A percentile compares a stretch with the other conserved stretches of the same genome.
These are phyloP conservation scores for Cadophora sp. DNA, from an alignment of 2,329 filamentous ascomycete species.

Conservation along the genomic window DNA sequence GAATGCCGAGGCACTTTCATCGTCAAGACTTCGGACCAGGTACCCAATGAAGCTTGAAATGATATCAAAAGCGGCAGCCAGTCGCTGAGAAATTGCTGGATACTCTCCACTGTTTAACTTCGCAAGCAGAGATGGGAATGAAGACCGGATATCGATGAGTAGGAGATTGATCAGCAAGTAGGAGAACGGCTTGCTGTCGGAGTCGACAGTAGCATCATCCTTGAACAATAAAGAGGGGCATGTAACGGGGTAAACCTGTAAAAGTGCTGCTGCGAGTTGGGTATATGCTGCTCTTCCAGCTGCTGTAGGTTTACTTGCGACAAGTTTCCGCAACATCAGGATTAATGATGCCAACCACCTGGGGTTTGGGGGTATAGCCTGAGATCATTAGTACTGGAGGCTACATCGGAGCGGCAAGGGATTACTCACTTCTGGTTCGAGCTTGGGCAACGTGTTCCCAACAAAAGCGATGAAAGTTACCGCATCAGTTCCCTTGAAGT, in stretches of 20 bases:
- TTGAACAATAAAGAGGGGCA: constrained; percentile 60
- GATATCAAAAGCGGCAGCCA: constrained; percentile 68
- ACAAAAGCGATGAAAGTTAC: constrained; percentile 65
- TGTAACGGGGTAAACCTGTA: constrained; percentile 59
- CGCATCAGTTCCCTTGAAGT: constrained; percentile 65
- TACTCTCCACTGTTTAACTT: constrained; percentile 64
- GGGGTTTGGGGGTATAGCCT: constrained; percentile 58
- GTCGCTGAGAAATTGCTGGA: constrained; percentile 54
- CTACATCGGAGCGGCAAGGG: background rate
- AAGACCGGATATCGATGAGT: constrained; percentile 69
- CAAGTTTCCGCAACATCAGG: constrained; percentile 58
- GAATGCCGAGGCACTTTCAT: constrained; percentile 47
- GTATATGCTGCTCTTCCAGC: constrained; percentile 64
- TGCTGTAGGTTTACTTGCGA: constrained; percentile 60
- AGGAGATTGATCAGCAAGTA: constrained; percentile 70
- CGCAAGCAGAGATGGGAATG: constrained; percentile 64
- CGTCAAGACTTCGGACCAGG: constrained; percentile 61
- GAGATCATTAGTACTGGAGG: background rate
- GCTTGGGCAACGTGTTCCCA: constrained; percentile 57
- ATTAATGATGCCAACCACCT: constrained; percentile 59
- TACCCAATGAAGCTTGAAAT: constrained; percentile 64
- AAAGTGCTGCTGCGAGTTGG: constrained; percentile 61
- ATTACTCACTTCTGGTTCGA: constrained; percentile 54
- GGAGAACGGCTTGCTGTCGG: constrained; percentile 59
- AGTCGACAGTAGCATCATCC: constrained; percentile 41